These are phyloP conservation scores for Myriosclerotinia scirpicola DNA, from an alignment of 2,329 filamentous ascomycete genomes.

Conservation along the genomic window DNA sequence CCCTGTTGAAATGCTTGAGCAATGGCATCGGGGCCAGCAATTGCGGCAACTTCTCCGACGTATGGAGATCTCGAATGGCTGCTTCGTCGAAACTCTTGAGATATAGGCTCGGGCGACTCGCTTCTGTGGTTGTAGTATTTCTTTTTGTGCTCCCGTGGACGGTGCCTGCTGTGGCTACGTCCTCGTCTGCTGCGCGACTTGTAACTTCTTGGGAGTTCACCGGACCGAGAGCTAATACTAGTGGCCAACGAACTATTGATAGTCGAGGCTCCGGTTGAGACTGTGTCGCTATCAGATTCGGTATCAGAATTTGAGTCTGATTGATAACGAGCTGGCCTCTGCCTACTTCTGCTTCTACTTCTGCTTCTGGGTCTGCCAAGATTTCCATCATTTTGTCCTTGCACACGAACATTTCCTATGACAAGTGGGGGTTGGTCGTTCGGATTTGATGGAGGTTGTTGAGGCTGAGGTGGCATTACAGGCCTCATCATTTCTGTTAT, in stretches of 20 bases:
- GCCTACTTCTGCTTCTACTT: slow-evolving; percentile 1
- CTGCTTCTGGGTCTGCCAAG: slow-evolving; percentile 2
- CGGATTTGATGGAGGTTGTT: slow-evolving; percentile 15
- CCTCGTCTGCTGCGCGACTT: slow-evolving; percentile 16
- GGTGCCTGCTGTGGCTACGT: slow-evolving; percentile 32
- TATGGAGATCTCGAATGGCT: slow-evolving; percentile 21
- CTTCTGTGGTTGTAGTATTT: slow-evolving; percentile 27
- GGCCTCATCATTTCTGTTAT: slow-evolving; percentile 24
- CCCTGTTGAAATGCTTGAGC: slow-evolving; percentile 34
- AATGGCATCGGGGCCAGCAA: slow-evolving; percentile 31
- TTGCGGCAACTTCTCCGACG: slow-evolving; percentile 21
- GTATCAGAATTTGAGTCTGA: slow-evolving; percentile 26
- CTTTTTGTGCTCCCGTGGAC: slow-evolving; percentile 28
- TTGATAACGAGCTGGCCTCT: slow-evolving; percentile 14
- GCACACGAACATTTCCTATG: background rate
- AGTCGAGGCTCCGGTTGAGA: slow-evolving; percentile 18
- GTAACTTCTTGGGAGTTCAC: slow-evolving; percentile 22
- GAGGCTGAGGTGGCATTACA: slow-evolving; percentile 22
- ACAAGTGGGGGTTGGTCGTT: slow-evolving; percentile 7
- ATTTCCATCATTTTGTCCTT: background rate
- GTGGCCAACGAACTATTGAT: slow-evolving; percentile 25
- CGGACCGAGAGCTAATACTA: slow-evolving; percentile 29
- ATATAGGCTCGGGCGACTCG: slow-evolving; percentile 28
- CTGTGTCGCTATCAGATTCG: slow-evolving; percentile 25
- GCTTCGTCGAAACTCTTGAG: slow-evolving; percentile 8